Evolutionary conservation across 352 stramenopile species (phyloP).

Genomic region (Saprolegnia parasitica): DNA sequence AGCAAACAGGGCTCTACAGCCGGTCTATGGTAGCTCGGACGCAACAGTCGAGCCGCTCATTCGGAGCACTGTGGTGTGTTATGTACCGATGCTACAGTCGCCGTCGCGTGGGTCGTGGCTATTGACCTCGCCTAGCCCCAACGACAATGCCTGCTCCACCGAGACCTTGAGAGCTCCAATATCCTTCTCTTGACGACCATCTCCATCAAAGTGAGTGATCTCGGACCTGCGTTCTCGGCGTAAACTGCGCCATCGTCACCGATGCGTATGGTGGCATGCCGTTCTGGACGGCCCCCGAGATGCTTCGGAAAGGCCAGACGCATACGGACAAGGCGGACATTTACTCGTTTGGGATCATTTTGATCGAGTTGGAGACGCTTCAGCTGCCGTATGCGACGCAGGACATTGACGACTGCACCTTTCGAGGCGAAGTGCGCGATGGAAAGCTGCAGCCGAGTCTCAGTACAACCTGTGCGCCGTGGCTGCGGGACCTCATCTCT

Average conservation of each 20-base stretch:
- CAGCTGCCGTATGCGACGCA: no score
- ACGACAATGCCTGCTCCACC: slow-evolving; percentile 90
- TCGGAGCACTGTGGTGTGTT: no score
- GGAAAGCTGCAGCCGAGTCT: no score
- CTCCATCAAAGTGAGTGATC: slow-evolving; percentile 85
- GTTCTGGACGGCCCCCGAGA: slow-evolving; percentile 92
- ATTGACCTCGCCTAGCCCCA: slow-evolving; percentile 93
- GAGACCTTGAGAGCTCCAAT: slow-evolving; percentile 94
- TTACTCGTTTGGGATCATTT: slow-evolving; percentile 89
- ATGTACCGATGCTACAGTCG: no score
- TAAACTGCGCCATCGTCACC: slow-evolving; percentile 64
- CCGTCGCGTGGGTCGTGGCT: slow-evolving; percentile 61
- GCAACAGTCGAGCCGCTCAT: no score
- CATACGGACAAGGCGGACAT: slow-evolving; percentile 95
- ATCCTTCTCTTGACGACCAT: slow-evolving; percentile 79
- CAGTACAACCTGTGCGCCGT: no score
- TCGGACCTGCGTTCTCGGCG: slow-evolving; percentile 76
- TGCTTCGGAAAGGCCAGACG: slow-evolving; percentile 85
- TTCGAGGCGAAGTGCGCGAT: no score
- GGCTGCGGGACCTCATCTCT: no score
- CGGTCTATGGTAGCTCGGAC: no score
- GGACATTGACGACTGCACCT: no score
- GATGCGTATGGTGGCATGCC: slow-evolving; percentile 82
- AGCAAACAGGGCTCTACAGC: no score
- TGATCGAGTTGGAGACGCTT: slow-evolving; percentile 24